phyloP scores from a whole-genome alignment of 176 grass and related monocot genomes.

The Thalia dealbata region DNA sequence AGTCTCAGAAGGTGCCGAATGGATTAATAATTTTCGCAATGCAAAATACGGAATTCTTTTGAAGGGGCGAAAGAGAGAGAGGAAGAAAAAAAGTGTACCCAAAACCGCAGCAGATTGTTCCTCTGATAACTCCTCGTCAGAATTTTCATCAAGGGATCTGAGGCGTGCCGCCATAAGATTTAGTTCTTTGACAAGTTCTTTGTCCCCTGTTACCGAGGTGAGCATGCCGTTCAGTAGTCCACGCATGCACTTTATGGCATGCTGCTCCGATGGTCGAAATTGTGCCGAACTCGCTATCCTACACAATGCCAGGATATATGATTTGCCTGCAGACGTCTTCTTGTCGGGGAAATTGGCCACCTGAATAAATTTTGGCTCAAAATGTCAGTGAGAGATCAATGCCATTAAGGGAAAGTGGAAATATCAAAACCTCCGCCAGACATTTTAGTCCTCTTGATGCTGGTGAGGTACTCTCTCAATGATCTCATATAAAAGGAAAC shows the following conservation, averaged over 20 bases:
- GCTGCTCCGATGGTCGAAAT: conserved; percentile 67
- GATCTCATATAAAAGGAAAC: not conserved
- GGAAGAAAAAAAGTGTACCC: conserved; percentile 23
- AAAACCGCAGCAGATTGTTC: conserved; percentile 44
- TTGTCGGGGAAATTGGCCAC: conserved; percentile 57
- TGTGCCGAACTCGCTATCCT: conserved; percentile 44
- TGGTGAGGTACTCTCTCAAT: not conserved
- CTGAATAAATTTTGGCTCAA: conserved; percentile 37
- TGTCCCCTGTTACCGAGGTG: conserved; percentile 35
- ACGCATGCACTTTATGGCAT: conserved; percentile 78
- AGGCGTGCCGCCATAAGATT: conserved; percentile 56
- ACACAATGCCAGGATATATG: conserved; percentile 56
- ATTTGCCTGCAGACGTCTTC: conserved; percentile 62
- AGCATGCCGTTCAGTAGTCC: conserved; percentile 43
- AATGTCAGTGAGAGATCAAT: not conserved
- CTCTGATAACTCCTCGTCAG: conserved; percentile 44
- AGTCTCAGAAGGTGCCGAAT: not conserved
- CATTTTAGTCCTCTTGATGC: not conserved
- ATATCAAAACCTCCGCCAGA: no score
- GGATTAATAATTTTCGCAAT: not conserved
- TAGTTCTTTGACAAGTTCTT: conserved; percentile 61
- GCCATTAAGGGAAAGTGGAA: no score
- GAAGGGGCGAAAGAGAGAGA: no score
- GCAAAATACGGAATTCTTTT: no score
- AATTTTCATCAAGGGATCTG: conserved; percentile 47